phyloP scores from a whole-genome alignment of 441 rosid genomes.

The Mallotus repandus region DNA sequence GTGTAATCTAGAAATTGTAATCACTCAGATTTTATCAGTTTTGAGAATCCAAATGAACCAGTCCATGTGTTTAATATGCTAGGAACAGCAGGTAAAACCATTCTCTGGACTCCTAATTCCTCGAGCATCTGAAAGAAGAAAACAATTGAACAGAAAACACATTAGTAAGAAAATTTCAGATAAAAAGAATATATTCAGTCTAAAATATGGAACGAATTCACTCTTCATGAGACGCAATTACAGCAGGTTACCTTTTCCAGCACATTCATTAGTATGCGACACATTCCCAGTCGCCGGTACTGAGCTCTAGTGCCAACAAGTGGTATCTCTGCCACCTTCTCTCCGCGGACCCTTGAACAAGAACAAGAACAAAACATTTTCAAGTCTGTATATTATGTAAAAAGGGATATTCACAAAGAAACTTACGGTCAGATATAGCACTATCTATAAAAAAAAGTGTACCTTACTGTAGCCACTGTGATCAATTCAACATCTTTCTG shows the following conservation, averaged over 20 bases:
- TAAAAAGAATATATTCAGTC: no score
- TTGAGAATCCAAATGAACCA: conserved; percentile 51
- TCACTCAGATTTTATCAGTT: conserved; percentile 48
- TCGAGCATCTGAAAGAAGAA: conserved; percentile 52
- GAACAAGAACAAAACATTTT: conserved; percentile 23
- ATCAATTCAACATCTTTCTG: conserved; percentile 70
- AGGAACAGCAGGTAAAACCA: conserved; percentile 81
- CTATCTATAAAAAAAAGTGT: conserved; percentile 16
- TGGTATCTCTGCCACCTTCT: conserved; percentile 79
- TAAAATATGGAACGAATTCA: no score
- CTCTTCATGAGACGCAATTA: background rate
- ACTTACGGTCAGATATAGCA: conserved; percentile 5
- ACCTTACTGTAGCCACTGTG: conserved; percentile 76
- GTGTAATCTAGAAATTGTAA: conserved; percentile 45
- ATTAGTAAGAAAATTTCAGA: background rate
- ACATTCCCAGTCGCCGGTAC: conserved; percentile 70
- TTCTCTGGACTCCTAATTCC: conserved; percentile 68
- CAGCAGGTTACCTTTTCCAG: conserved; percentile 61
- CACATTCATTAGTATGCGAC: conserved; percentile 62
- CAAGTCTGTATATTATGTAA: conserved; percentile 13
- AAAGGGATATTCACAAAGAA: conserved; percentile 3
- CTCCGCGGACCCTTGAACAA: conserved; percentile 52
- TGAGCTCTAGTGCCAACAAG: conserved; percentile 79
- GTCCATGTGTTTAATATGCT: conserved; percentile 67
- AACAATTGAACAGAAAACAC: conserved; percentile 15